Conservation (phyloP, 1,284 basidiomycete species). For the Trichosporon faecale region DNA sequence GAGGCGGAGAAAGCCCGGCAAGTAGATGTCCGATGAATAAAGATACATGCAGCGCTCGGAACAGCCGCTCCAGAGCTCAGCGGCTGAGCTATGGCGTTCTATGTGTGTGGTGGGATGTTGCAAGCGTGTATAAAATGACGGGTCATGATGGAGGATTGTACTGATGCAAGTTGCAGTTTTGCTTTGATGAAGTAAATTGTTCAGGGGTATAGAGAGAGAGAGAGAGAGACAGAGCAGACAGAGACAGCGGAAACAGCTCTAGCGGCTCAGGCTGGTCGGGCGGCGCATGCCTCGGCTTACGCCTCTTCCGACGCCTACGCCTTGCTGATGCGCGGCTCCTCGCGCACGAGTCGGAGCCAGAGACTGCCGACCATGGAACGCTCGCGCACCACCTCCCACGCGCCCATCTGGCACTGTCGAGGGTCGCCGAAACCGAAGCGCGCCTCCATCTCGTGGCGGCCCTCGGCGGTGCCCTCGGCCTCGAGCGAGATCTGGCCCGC, state of each 20-base stretch:
- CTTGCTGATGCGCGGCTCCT: slow-evolving; percentile 14
- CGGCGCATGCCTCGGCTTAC: no score
- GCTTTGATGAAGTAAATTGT: not conserved
- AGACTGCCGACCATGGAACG: slow-evolving; percentile 49
- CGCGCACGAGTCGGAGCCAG: slow-evolving; percentile 45
- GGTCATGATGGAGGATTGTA: not conserved
- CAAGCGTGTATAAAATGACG: slow-evolving; percentile 6
- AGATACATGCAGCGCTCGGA: slow-evolving; percentile 14
- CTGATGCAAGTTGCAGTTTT: not conserved
- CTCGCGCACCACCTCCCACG: slow-evolving; percentile 51
- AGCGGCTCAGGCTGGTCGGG: no score
- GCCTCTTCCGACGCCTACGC: not conserved
- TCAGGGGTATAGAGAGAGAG: not conserved
- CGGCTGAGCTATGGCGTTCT: not conserved
- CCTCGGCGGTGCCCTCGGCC: slow-evolving; percentile 52
- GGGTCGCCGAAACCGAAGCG: slow-evolving; percentile 37
- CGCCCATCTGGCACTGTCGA: slow-evolving; percentile 30
- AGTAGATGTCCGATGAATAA: slow-evolving; percentile 15
- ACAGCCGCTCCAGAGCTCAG: not conserved
- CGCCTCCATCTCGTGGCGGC: slow-evolving; percentile 38
- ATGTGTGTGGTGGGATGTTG: not conserved
- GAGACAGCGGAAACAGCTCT: no score
- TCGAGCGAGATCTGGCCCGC: slow-evolving; percentile 49
- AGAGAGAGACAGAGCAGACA: no score
- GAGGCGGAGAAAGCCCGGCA: slow-evolving; percentile 20